Percentiles rank a stretch among this genome's conserved stretches.
phyloP scores from a whole-genome alignment of 2,329 filamentous ascomycete genomes.

The Cercospora sp. region DNA sequence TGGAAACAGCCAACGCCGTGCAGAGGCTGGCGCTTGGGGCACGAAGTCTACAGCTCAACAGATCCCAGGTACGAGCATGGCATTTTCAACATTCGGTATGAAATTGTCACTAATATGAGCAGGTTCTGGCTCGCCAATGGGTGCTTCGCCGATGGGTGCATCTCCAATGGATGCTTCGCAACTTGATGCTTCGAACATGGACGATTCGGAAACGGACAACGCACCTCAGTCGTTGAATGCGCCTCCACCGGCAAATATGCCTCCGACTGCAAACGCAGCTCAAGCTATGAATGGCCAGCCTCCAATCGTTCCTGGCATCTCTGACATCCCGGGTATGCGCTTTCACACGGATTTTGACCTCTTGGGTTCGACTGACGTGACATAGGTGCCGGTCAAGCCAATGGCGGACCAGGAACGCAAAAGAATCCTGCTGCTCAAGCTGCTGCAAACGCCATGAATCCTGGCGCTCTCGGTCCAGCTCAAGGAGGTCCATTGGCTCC shows the following conservation, averaged over 20 bases:
- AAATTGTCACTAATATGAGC: not conserved
- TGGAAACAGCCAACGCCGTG: not conserved
- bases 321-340: not conserved
- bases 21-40: not conserved
- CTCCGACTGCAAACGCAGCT: not conserved
- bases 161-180: not conserved
- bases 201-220: not conserved
- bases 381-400: not conserved
- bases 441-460: slow-evolving; percentile 42
- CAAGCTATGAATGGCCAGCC: not conserved
- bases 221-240: not conserved
- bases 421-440: slow-evolving; percentile 40
- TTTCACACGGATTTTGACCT: not conserved
- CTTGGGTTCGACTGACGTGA: not conserved
- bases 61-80: not conserved
- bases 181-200: not conserved
- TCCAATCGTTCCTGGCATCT: not conserved
- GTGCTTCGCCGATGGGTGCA: not conserved
- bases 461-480: not conserved
- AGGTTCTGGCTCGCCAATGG: not conserved
- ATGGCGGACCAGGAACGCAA: not conserved
- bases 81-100: not conserved
- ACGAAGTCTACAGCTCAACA: not conserved
- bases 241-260: not conserved
- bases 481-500: not conserved